Evolutionary conservation across 805 yeast genomes (phyloP), one percentile per base, ranked within the genome.

Genomic region (Jamesozyma spencerorum): DNA sequence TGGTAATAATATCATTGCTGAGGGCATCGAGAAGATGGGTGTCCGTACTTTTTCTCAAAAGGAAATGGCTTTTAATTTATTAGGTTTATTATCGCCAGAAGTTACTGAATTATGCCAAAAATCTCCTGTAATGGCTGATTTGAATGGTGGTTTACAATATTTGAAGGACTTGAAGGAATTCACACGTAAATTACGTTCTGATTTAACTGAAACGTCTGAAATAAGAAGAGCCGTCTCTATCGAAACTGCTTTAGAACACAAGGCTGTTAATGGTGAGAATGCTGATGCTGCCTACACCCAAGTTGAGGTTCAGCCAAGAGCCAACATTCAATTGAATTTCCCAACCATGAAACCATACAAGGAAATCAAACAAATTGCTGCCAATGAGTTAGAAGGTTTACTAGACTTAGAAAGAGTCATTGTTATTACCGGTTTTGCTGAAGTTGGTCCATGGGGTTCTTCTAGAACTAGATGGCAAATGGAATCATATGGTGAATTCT

Each of bases 371-470:
- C 58, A 72, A 38, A 54, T 73, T 38, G 68, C 90, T 47, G 61
- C 69, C 14, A 80, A 85, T 42, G 80, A 85, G 42, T 73, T 92
- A 56, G 88, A 84, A 63, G 96, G 95, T 45, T 71, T 92, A 74
- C 71, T 92, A 53, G 96, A 92, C 62, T 79, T 90, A 60, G 97
- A 88, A 62, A 77, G 78, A 51, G 92, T 87, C 44, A 75, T 90
- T 51, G 99, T 92, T 49, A 90, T 92, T 45, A 90, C 98, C 36
- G 99, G 99, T 68, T 92, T 90, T 71, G 72, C 96, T 48, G 99
- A 92, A 70, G 97, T 92, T 53, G 94, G 97, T 61, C 98, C 98
- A 58, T 94, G 97, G 95, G 98, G 98, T 77, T 87, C 88, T 64
- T 69, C 98, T 30, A 84, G 97, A 75, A 92, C 98, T 42, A 79